Base-by-base conservation (phyloP, 805 yeast species). In the Barnettozyma pratensis region DNA sequence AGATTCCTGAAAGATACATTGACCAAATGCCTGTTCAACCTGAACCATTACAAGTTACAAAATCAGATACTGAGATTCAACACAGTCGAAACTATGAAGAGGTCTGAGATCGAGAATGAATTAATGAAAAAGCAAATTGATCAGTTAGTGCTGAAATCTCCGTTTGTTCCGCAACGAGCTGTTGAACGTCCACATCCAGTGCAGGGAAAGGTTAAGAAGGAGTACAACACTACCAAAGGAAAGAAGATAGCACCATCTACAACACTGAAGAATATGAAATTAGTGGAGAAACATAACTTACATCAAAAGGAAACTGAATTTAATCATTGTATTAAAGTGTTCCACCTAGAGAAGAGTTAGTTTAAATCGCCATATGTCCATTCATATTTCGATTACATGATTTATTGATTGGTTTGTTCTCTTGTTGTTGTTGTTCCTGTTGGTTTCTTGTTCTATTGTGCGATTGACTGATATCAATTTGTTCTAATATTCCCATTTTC, bases 91-190 rank as follows among this genome's bases (percentile, higher is more conserved):
- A 19, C 48, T 6, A 48, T 41, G 14, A 51, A 56, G 41, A 41
- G 63, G 37, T 48, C 54, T 37, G 57, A 52, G 11, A 56, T 55
- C 19, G 63, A 59, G 37, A 52, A 43, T 9, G 60, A 55, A 19
- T 34, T 58, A n/a, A 55, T 59, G 44, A 54, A 54, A 47, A 50
- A 39, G 29, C 58, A 59, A 38, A 57, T 59, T 27, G 61, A 57
- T 32, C 45, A 41, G 30, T 28, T 42, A 47, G 45, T 53, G 8
- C 45, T 59, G 9, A 53, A 55, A 41, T 51, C 61, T 12, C 63
- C 63, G 4, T 51, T 59, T 34, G 43, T 37, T 11, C 52, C 57
- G 27, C 32, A 34, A 34, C 25, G 4, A 38, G 19, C 19, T 19
- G 19, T 19, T 19, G 19, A 19, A 19, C 19, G 19, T 19, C 19